Evolutionary conservation across 1,284 basidiomycete genomes (phyloP).

Genomic region (Apiotrichum montevideense): DNA sequence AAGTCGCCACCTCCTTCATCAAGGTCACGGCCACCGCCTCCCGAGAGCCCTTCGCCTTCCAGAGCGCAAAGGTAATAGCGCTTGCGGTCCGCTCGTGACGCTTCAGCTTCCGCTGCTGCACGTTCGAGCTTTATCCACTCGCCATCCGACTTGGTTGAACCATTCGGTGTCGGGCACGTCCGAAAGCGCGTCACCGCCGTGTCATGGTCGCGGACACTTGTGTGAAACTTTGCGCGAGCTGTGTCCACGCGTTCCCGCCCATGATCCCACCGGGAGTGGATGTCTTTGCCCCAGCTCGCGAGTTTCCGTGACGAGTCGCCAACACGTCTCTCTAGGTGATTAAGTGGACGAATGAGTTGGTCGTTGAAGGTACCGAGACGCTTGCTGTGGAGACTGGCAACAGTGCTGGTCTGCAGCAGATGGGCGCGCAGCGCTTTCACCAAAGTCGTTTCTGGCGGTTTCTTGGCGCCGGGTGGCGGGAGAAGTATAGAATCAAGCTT

Average conservation of each 20-base stretch:
- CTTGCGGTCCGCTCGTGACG: conserved; percentile 13
- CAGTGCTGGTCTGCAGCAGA: conserved; percentile 9
- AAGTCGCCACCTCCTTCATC: conserved; percentile 15
- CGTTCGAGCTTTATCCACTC: conserved; percentile 18
- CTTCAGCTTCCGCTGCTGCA: conserved; percentile 11
- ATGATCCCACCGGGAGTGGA: conserved; percentile 15
- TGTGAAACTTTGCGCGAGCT: conserved; percentile 14
- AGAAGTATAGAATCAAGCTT: conserved; percentile 7
- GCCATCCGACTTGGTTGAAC: neutral
- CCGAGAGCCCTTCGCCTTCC: conserved; percentile 16
- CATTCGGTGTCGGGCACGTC: conserved; percentile 6
- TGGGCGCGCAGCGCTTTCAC: conserved; percentile 13
- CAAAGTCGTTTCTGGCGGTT: conserved; percentile 10
- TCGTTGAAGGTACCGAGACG: conserved; percentile 8
- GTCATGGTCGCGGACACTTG: conserved; percentile 10
- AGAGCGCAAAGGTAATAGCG: conserved; percentile 17
- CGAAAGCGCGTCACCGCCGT: conserved; percentile 8
- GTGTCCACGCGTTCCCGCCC: conserved; percentile 16
- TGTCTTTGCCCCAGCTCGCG: conserved; percentile 15
- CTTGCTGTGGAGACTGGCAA: conserved; percentile 15
- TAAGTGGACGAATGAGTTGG: conserved; percentile 17
- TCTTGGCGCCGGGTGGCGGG: conserved; percentile 8
- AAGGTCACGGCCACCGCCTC: conserved; percentile 13
- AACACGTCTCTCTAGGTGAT: conserved; percentile 10
- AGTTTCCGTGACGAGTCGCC: conserved; percentile 12